These are phyloP conservation scores for Thinopyrum elongatum DNA, from an alignment of 176 grass and related monocot genomes.

Conservation along the genomic window DNA sequence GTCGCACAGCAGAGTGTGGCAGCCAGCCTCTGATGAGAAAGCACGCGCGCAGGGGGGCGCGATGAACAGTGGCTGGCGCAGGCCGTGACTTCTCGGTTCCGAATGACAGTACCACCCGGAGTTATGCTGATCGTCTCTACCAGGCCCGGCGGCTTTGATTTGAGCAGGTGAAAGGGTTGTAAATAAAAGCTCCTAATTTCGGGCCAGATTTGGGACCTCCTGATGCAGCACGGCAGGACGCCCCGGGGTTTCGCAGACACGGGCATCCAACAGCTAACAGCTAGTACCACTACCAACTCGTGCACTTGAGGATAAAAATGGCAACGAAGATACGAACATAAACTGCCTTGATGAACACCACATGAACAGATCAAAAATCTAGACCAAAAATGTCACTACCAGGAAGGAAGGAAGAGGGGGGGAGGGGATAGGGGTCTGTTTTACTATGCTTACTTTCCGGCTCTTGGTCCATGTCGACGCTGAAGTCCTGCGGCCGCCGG, in stretches of 20 bases:
- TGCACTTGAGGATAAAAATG: neutral
- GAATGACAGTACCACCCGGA: neutral
- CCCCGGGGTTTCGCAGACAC: neutral
- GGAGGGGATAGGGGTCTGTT: neutral
- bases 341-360: neutral
- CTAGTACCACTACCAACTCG: neutral
- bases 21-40: neutral
- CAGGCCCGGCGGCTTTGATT: neutral
- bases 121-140: neutral
- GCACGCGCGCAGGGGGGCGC: neutral
- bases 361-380: neutral
- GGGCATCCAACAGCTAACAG: neutral
- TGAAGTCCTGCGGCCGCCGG: conserved; percentile 87
- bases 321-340: neutral
- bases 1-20: conserved; percentile 6
- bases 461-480: conserved; percentile 87
- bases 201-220: neutral
- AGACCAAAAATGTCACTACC: neutral
- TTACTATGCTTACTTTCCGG: conserved; percentile 55
- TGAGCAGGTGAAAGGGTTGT: neutral
- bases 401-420: neutral
- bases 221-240: neutral
- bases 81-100: neutral
- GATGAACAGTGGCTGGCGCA: neutral
- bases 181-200: neutral